Base-by-base conservation (phyloP, 345 rosid species). In the Eucalyptus decipiens region DNA sequence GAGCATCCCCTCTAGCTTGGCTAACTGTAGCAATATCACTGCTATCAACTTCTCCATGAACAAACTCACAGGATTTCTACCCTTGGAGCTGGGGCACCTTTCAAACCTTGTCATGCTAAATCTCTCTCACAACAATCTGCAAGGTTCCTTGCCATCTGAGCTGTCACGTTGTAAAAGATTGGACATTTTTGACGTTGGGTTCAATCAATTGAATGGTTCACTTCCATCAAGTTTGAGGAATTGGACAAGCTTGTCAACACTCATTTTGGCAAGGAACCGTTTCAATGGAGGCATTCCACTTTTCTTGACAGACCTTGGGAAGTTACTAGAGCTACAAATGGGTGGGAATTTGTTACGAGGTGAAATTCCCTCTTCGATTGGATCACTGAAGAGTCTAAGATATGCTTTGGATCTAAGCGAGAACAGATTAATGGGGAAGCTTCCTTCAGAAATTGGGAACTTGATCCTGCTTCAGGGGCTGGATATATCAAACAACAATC, bases 311-410 rank as follows among this genome's bases (percentile, higher is more conserved):
- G 97, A 94, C 88, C 90, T 96, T 45, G 89, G 88, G 62, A 89
- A 81, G 91, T 95, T 96, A 24, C 52, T 91, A 37, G 93, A 91
- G 91, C 93, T 96, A 26, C 94, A 92, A 88, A 62, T 96, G 51
- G 98, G 96, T 67, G 95, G 94, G 88, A 97, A 96, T 90, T 86
- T 60, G 40, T 92, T 97, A 34, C 95, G 94, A 56, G 98, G 99
- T 21, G 92, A 92, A 91, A 95, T 97, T 89, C 98, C 98, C 32
- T 81, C 94, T 11, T 94, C 92, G 2, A 91, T 97, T 28, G 97
- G 98, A 69, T 92, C 90, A 4, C 86, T 95, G 90, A 83, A 65
- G 90, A 87, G 85, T 47, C 93, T 97, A 88, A 92, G 28, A 14
- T 96, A 95, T 88, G 91, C 65, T 47, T 88, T 97, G 92, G 95